Evolutionary conservation across 352 stramenopile genomes (phyloP).

Genomic region (Phytophthora europaea): DNA sequence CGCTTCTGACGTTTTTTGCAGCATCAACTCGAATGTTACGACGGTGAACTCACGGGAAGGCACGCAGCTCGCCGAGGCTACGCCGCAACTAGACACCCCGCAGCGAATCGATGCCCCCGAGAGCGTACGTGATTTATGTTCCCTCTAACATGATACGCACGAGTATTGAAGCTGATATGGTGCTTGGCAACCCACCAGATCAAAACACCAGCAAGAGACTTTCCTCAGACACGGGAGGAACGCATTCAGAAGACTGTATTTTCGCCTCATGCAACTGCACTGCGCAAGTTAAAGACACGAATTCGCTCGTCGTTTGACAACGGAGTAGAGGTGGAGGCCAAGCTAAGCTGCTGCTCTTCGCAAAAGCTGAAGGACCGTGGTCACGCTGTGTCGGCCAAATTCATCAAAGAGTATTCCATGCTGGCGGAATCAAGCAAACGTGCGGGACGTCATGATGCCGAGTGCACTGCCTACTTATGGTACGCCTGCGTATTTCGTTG

Average conservation of each 20-base stretch:
- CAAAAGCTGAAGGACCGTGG: slow-evolving; percentile 74
- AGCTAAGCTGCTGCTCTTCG: slow-evolving; percentile 68
- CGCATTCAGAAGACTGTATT: slow-evolving; percentile 81
- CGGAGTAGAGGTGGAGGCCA: slow-evolving; percentile 49
- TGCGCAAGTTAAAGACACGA: slow-evolving; percentile 58
- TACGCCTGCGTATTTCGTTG: slow-evolving; percentile 25
- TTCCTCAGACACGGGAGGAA: slow-evolving; percentile 67
- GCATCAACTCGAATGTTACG: slow-evolving; percentile 69
- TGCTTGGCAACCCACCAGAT: slow-evolving; percentile 48
- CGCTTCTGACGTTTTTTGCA: slow-evolving; percentile 28
- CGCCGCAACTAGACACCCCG: slow-evolving; percentile 80
- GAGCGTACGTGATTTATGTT: slow-evolving; percentile 39
- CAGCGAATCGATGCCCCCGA: slow-evolving; percentile 82
- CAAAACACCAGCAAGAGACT: slow-evolving; percentile 72
- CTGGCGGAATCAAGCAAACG: slow-evolving; percentile 88
- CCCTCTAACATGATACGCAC: too few species aligned
- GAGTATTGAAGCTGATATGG: background rate
- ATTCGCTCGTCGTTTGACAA: slow-evolving; percentile 65
- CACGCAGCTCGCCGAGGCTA: slow-evolving; percentile 79
- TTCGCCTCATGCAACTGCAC: slow-evolving; percentile 65
- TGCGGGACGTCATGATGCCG: slow-evolving; percentile 81
- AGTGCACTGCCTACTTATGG: slow-evolving; percentile 88
- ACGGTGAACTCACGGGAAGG: slow-evolving; percentile 64
- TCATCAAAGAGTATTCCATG: slow-evolving; percentile 87
- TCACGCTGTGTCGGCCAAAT: slow-evolving; percentile 71